phyloP scores from a whole-genome alignment of 805 yeast species.

The Saccharomycopsis selenospora region DNA sequence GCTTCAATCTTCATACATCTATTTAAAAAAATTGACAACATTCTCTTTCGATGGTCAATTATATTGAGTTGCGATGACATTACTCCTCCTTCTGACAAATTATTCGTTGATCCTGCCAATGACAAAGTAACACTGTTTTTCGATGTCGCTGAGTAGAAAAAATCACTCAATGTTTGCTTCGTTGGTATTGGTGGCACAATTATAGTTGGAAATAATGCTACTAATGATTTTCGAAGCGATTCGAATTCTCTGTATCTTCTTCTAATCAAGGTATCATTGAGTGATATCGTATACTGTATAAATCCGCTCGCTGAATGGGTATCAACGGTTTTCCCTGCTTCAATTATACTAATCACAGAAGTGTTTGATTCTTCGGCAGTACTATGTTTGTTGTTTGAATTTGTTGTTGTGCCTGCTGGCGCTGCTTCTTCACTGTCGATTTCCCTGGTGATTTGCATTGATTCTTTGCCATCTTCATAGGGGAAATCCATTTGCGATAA shows the following conservation, averaged over 20 bases:
- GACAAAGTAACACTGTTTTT: neutral
- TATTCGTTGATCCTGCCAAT: neutral
- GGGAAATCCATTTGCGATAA: constrained; percentile 18
- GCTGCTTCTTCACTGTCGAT: neutral
- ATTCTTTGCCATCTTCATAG: constrained; percentile 4
- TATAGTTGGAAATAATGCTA: constrained; percentile 68
- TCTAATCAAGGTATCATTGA: constrained; percentile 47
- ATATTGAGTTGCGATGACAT: constrained; percentile 26
- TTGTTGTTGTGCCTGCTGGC: constrained; percentile 1
- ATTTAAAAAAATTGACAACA: constrained; percentile 70
- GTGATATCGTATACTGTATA: constrained; percentile 72
- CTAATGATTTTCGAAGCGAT: constrained; percentile 61
- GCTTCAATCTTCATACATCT: constrained; percentile 56
- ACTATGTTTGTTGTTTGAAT: constrained; percentile 3
- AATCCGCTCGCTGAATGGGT: constrained; percentile 61
- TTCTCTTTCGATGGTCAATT: constrained; percentile 65
- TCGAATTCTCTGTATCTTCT: constrained; percentile 92
- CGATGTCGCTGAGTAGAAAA: constrained; percentile 9
- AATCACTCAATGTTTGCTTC: constrained; percentile 46
- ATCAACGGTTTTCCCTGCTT: constrained; percentile 82
- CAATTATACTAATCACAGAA: constrained; percentile 57
- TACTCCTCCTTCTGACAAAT: neutral
- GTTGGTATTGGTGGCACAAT: constrained; percentile 93
- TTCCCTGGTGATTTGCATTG: no score
- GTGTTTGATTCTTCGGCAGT: constrained; percentile 24